Conservation (phyloP, 306 rosid species). For the Arachis hypogaea region DNA sequence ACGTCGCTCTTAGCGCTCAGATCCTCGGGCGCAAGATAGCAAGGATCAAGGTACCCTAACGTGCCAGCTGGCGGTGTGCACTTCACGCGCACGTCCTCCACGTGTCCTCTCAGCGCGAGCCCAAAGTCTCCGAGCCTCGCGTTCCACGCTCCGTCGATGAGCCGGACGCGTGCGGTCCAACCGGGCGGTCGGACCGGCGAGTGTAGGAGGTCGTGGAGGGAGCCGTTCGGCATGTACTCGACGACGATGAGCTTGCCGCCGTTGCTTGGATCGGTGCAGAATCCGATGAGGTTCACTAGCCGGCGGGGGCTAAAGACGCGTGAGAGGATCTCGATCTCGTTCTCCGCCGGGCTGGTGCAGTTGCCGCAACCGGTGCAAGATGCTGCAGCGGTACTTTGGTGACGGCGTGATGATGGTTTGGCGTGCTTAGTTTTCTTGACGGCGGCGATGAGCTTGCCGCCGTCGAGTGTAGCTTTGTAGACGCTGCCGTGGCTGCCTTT, state of each 20-base stretch:
- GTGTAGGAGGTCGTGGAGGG: constrained; percentile 77
- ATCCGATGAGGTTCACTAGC: constrained; percentile 81
- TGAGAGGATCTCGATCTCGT: constrained; percentile 95
- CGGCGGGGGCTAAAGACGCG: constrained; percentile 58
- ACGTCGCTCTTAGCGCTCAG: constrained; percentile 87
- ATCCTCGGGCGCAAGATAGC: constrained; percentile 85
- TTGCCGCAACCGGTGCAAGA: constrained; percentile 49
- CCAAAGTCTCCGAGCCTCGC: constrained; percentile 94
- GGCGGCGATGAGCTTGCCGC: constrained; percentile 68
- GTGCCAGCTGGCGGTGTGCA: constrained; percentile 97
- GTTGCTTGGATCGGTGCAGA: constrained; percentile 50
- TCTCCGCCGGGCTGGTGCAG: constrained; percentile 65
- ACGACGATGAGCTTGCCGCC: constrained; percentile 63
- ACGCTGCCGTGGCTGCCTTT: constrained; percentile 91
- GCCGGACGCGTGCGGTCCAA: constrained; percentile 64
- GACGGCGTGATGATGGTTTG: constrained; percentile 8
- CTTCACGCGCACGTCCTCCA: constrained; percentile 82
- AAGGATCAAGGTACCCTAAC: constrained; percentile 87
- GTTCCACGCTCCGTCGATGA: constrained; percentile 56
- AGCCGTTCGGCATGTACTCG: constrained; percentile 87
- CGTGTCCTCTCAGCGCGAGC: constrained; percentile 75
- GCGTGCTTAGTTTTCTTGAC: constrained; percentile 58
- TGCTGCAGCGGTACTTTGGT: not conserved
- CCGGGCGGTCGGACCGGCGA: constrained; percentile 57
- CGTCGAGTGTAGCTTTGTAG: constrained; percentile 69